A percentile compares a stretch with the other conserved stretches of the same genome.
Evolutionary conservation across 2,329 filamentous ascomycete species (phyloP).

Genomic region (Cytospora leucostoma): DNA sequence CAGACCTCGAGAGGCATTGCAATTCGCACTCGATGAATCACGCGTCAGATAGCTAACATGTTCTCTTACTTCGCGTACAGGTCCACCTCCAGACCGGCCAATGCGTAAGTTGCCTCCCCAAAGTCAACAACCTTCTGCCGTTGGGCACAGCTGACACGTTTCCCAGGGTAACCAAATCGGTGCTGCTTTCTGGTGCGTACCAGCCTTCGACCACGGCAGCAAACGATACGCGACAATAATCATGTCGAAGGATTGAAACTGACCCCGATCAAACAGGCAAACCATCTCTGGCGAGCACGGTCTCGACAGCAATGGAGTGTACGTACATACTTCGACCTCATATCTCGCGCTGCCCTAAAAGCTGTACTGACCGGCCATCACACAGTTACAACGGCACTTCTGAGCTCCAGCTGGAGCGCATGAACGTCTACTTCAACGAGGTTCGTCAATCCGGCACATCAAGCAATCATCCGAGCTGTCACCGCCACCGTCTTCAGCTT

Average conservation of each 20-base stretch:
- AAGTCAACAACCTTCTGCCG: conserved; percentile 4
- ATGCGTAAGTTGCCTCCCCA: conserved; percentile 67
- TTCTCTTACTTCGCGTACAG: conserved; percentile 57
- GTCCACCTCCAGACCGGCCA: conserved; percentile 99
- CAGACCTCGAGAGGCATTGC: not conserved
- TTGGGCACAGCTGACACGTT: conserved; percentile 23
- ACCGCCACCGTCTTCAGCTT: not conserved
- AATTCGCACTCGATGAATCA: conserved; percentile 26
- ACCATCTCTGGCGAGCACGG: conserved; percentile 89
- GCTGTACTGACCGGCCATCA: conserved; percentile 30
- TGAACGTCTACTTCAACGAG: conserved; percentile 98
- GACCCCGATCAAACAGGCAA: conserved; percentile 58
- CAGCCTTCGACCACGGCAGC: conserved; percentile 4
- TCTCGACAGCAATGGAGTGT: conserved; percentile 96
- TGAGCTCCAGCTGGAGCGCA: conserved; percentile 98
- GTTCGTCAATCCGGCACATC: conserved; percentile 39
- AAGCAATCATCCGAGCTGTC: not conserved
- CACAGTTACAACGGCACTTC: conserved; percentile 93
- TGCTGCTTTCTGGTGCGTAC: conserved; percentile 94
- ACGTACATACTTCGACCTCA: conserved; percentile 58
- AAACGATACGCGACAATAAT: conserved; percentile 11
- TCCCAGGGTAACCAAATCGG: conserved; percentile 98
- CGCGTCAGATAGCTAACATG: conserved; percentile 53
- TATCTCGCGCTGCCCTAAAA: not conserved
- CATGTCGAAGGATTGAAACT: conserved; percentile 36